A percentile compares a stretch with the other conserved stretches of the same genome.
Conservation (phyloP, 2,329 filamentous ascomycete genomes). For the Ceratocystis papillata region DNA sequence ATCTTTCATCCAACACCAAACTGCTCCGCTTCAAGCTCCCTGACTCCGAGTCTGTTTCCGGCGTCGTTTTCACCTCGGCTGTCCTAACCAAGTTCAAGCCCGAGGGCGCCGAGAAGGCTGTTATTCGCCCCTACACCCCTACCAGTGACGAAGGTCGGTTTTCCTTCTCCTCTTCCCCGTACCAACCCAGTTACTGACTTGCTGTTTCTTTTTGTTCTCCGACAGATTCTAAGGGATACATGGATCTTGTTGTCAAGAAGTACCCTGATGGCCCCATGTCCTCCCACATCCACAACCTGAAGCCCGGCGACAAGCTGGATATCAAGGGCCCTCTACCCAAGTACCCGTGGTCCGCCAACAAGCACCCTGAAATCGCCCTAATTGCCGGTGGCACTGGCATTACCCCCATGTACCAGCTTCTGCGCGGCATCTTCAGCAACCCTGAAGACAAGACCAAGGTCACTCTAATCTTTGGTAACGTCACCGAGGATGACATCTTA, state of each 20-base stretch:
- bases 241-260: slow-evolving; percentile 85
- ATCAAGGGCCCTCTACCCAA: slow-evolving; percentile 96
- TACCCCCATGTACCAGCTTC: slow-evolving; percentile 94
- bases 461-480: slow-evolving; percentile 86
- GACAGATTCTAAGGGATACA: slow-evolving; percentile 60
- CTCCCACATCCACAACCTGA: slow-evolving; percentile 72
- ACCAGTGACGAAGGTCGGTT: slow-evolving; percentile 65
- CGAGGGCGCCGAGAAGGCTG: slow-evolving; percentile 69
- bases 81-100: slow-evolving; percentile 87
- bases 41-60: slow-evolving; percentile 72
- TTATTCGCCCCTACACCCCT: slow-evolving; percentile 87
- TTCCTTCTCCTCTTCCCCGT: background rate
- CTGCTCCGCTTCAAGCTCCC: slow-evolving; percentile 78
- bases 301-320: slow-evolving; percentile 68
- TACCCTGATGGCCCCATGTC: slow-evolving; percentile 91
- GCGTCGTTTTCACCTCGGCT: slow-evolving; percentile 71
- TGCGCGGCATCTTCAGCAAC: slow-evolving; percentile 87
- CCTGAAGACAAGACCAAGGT: slow-evolving; percentile 96
- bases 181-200: slow-evolving; percentile 5
- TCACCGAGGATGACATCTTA: slow-evolving; percentile 81
- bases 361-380: slow-evolving; percentile 78
- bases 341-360: slow-evolving; percentile 81
- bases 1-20: slow-evolving; percentile 92
- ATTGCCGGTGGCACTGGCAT: slow-evolving; percentile 95
- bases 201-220: slow-evolving; percentile 1